Evolutionary conservation across 495 filamentous ascomycete species (phyloP), one percentile per base, ranked within the genome.

Genomic region (Aspergillus homomorphus): DNA sequence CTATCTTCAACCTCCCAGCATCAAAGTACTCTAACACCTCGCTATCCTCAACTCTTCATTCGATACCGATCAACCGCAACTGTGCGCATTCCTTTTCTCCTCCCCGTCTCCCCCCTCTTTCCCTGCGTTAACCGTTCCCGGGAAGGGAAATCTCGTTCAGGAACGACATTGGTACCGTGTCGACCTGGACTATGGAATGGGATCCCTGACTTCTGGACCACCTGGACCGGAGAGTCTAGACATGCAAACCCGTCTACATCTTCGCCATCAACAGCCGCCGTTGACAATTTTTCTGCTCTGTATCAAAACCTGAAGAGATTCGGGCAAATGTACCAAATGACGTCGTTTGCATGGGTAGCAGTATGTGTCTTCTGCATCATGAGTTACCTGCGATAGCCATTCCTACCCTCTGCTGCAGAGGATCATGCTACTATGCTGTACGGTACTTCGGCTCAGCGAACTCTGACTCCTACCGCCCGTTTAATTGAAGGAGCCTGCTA

Each of bases 111-210:
- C 50, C 41, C 49, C 9, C 50, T n/a, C 49, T 53, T 33, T 41
- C 43, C 22, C 28, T 53, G 24, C 33, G 26, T 49, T 45, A 14
- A 28, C 44, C 46, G 45, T 49, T 57, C 48, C 44, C 38, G 43
- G 56, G 9, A 28, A n/a, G n/a, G 54, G 56, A 24, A 57, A 43
- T 28, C 49, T 42, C 19, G 52, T 16, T 28, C 53, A 54, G 24
- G 53, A 48, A 54, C 50, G 26, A 30, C 21, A 44, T 21, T 56
- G 45, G 43, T 45, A 45, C 19, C 45, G 57, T 51, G 16, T 44
- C 41, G 28, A 43, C 59, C 59, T 58, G 56, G 49, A 57, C 30
- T 15, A 65, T 57, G 59, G 62, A 57, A 53, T 57, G 28, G 45
- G 38, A 51, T 58, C 59, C 59, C 41, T 54, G 63, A 21, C 22